Evolutionary conservation across 495 filamentous ascomycete species (phyloP).

Genomic region (Cetradonia linearis): DNA sequence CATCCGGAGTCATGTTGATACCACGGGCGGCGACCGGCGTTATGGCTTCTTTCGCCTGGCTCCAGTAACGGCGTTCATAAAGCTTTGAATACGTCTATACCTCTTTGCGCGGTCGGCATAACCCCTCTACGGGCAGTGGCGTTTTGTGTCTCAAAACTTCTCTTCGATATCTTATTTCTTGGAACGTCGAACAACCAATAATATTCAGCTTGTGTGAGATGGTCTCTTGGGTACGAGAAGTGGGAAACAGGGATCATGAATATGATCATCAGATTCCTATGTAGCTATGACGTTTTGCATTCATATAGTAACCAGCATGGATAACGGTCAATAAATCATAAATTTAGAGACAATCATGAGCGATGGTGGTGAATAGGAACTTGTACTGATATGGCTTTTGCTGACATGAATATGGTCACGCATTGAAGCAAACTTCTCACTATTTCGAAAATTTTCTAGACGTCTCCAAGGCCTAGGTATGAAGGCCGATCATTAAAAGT

Average conservation of each 20-base stretch:
- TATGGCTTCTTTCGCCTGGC: conserved; percentile 7
- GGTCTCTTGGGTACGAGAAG: conserved; percentile 1
- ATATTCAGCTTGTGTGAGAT: conserved; percentile 1
- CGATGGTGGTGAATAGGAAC: background rate
- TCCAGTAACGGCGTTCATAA: conserved; percentile 15
- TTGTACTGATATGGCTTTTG: too few species aligned
- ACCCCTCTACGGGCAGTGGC: conserved; percentile 2
- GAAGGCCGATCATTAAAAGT: background rate
- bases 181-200: background rate
- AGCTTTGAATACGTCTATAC: conserved; percentile 13
- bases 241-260: background rate
- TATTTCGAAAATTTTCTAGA: too few species aligned
- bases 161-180: background rate
- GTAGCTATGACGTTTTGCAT: conserved; percentile 20
- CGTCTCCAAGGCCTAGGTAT: background rate
- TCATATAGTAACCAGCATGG: conserved; percentile 9
- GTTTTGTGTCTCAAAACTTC: background rate
- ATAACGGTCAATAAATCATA: conserved; percentile 9
- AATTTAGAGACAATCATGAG: conserved; percentile 5
- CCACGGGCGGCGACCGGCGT: conserved; percentile 7
- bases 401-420: too few species aligned
- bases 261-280: conserved; percentile 16
- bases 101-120: conserved; percentile 19
- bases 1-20: conserved; percentile 16
- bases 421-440: too few species aligned